Evolutionary conservation across 192 early-diverging fungal genomes (phyloP), one percentile per base, ranked within the genome.

Genomic region (Gaertneriomyces semiglobifer): DNA sequence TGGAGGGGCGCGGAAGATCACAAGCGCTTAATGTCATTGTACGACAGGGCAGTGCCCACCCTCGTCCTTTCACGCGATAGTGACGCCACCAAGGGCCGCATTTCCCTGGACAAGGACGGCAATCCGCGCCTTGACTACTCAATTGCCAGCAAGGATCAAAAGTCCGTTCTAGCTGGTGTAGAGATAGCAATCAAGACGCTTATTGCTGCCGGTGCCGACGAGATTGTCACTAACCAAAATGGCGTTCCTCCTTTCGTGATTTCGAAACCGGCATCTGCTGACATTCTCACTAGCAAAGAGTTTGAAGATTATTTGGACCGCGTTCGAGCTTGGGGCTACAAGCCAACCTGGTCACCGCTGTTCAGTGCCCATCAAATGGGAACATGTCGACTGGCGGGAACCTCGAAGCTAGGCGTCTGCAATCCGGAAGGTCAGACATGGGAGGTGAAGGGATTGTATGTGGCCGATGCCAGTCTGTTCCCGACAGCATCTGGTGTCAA

Each of bases 401-500:
- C 74, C 40, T 77, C 86, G n/a, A 57, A 61, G 40, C 60, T 63
- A 1, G 85, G 85, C 6, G 91, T 71, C 40, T 78, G 88, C 14
- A 81, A 89, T 45, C 88, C 88, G 2, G 76, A 77, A 0, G 91
- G 91, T 10, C 80, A 88, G 64, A 82, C 84, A 2, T 92, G 86
- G 87, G 91, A 90, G 58, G 74, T 88, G 55, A 77, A 87, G 67
- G 76, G 81, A 40, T 77, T 91, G 38, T 92, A 86, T 69, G 87
- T 92, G 1, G 82, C 84, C 11, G 89, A 92, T 69, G 84, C 88
- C 0, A 84, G 80, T 11, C 20, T 88, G 40, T 88, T 91, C 67
- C 88, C 91, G 5, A 86, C 88, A 4, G 81, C 89, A 0, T 78
- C 73, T 58, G 91, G 91, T 70, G 89, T 91, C 58, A 87, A 88